A percentile compares a stretch with the other conserved stretches of the same genome.
Conservation (phyloP, 768 basidiomycete genomes). For the Pleurotus salmoneostramineus region DNA sequence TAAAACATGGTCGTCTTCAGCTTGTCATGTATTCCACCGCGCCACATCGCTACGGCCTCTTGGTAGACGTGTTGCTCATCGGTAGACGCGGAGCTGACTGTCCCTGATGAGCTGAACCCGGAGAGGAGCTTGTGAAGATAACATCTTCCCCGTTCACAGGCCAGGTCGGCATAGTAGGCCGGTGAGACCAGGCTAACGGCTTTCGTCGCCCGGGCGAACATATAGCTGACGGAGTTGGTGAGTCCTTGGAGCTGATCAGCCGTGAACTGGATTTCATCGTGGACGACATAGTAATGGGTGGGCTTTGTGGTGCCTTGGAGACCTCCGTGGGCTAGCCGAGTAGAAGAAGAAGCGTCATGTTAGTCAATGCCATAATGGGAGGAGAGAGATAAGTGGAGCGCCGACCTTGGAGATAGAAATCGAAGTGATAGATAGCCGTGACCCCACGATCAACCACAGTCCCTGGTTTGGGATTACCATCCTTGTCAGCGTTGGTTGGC, state of each 20-base stretch:
- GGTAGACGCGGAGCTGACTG: slow-evolving; percentile 25
- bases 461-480: slow-evolving; percentile 74
- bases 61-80: slow-evolving; percentile 44
- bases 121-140: slow-evolving; percentile 74
- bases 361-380: neutral
- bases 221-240: slow-evolving; percentile 69
- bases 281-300: slow-evolving; percentile 80
- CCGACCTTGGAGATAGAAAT: slow-evolving; percentile 66
- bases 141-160: slow-evolving; percentile 60
- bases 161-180: slow-evolving; percentile 79
- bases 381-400: neutral
- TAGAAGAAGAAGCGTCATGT: neutral
- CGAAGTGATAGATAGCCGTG: slow-evolving; percentile 60
- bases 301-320: slow-evolving; percentile 71
- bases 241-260: slow-evolving; percentile 71
- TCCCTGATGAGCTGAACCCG: slow-evolving; percentile 33
- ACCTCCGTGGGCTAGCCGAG: slow-evolving; percentile 56
- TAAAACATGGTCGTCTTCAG: slow-evolving; percentile 79
- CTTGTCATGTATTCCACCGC: slow-evolving; percentile 43
- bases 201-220: slow-evolving; percentile 84
- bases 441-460: slow-evolving; percentile 83
- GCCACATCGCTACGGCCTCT: slow-evolving; percentile 58
- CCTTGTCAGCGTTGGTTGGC: slow-evolving; percentile 44
- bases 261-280: slow-evolving; percentile 69
- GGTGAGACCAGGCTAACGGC: slow-evolving; percentile 81